Evolutionary conservation across 805 yeast species (phyloP), one percentile per base, ranked within the genome.

Genomic region (Ogataea paraovalis): DNA sequence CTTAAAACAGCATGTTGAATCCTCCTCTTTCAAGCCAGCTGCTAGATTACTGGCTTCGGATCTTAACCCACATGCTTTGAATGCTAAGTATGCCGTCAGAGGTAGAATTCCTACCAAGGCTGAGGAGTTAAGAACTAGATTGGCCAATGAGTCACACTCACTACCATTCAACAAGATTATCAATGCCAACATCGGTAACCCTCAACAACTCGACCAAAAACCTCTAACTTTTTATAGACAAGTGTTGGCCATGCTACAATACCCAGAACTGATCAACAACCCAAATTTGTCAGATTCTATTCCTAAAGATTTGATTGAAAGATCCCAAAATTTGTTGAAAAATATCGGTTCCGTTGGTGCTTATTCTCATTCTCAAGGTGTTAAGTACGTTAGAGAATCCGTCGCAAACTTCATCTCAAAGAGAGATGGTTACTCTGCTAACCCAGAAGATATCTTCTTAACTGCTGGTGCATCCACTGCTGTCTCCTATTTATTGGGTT

Each of bases 401-500:
- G 88, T 94, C 39, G 96, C 98, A 12, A 66, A 80, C 2, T 94
- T 87, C 65, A 91, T 94, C 53, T 59, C 79, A 5, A 66, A 74
- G 46, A 81, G 99, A 67, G 99, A 94, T 62, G 91, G 91, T 21
- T 79, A 66, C 61, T 68, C 73, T 12, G 74, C 96, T 2, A 68
- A 77, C 50, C 81, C 95, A 1, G 77, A 83, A 45, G 80, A 85
- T 57, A 83, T 94, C 48, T 94, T 80, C 64, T 74, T 95, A 56
- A 90, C 97, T 12, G 82, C 87, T 4, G 99, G 99, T 58, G 99
- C 99, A 2, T 91, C 98, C 12, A 79, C 91, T 21, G 97, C 96
- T 1, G 98, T 92, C n/a, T 75, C 82, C 45, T 82, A 85, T 57
- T 70, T 94, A 49, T 70, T 94, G 46, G 83, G 83, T 43, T 75